Evolutionary conservation across 1,284 basidiomycete species (phyloP), one percentile per base, ranked within the genome.

Genomic region (Microbotryum lychnidis-dioicae): DNA sequence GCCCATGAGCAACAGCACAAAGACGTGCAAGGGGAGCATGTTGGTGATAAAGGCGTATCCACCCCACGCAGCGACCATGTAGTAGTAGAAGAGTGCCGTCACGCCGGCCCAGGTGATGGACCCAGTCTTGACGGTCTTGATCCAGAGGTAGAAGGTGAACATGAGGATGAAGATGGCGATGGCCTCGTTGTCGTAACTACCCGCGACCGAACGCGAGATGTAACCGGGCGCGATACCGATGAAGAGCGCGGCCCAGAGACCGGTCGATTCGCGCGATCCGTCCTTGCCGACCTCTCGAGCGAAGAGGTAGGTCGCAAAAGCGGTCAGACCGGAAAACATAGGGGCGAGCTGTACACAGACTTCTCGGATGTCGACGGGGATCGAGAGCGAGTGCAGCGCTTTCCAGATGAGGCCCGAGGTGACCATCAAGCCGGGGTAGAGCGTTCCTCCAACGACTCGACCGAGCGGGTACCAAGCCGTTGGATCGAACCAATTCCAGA

Each of bases 31-130:
- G 42, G 96, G 96, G 63, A 98, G 91, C 92, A 99, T 97, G 82
- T 99, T 99, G 61, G 96, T 99, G 77, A 99, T 99, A 81, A 98
- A 99, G 1, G 91, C 96, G 77, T 98, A 99, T 69, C 96, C 96
- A 80, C 96, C 96, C 96, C 96, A 99, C 16, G 96, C 96, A 54
- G 96, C 94, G 20, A 99, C 96, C 96, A 99, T 99, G 82, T 97
- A 99, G 70, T 97, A 97, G 80, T 99, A 99, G 79, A 98, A 97
- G 18, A 98, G 78, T 8, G 93, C 96, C 25, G 93, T 87, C 52
- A 88, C 75, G 23, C 89, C 89, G 46, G 92, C 94, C 73, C 85
- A 97, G 65, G 94, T 83, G 0, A 91, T 91, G 63, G 89, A 93
- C 47, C 96, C 96, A 52, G 84, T 83, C 78, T 97, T 97, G 62